phyloP scores from a whole-genome alignment of 2,329 filamentous ascomycete species.

The Dactylellina sp. region DNA sequence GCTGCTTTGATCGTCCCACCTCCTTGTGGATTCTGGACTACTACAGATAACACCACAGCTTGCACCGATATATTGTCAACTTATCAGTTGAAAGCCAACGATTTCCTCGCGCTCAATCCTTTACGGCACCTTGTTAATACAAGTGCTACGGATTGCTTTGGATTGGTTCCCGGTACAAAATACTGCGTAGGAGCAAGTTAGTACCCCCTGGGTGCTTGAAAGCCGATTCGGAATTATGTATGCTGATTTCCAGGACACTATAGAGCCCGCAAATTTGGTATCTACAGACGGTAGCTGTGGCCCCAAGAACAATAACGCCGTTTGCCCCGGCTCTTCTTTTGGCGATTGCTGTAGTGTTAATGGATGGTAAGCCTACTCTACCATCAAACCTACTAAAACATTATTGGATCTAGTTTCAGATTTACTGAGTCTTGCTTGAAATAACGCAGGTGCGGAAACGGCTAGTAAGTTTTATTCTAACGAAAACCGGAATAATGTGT shows the following conservation, averaged over 20 bases:
- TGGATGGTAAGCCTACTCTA: conserved; percentile 29
- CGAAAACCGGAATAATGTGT: too few species aligned
- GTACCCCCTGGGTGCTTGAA: too few species aligned
- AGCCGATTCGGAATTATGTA: background rate
- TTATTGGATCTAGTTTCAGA: background rate
- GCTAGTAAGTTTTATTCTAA: conserved; percentile 29
- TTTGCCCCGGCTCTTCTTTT: conserved; percentile 28
- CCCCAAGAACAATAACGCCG: conserved; percentile 11
- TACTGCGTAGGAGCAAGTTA: conserved; percentile 29
- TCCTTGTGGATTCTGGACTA: conserved; percentile 23
- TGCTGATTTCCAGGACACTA: background rate
- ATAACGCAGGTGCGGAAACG: conserved; percentile 25
- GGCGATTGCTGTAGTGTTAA: conserved; percentile 32
- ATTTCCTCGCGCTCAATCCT: conserved; percentile 29
- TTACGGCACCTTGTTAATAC: conserved; percentile 23
- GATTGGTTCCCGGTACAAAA: conserved; percentile 10
- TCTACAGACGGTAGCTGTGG: conserved; percentile 28
- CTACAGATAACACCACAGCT: conserved; percentile 24
- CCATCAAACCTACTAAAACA: background rate
- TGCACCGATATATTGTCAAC: conserved; percentile 22
- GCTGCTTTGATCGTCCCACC: conserved; percentile 12
- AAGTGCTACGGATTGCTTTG: conserved; percentile 23
- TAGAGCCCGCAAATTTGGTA: conserved; percentile 11
- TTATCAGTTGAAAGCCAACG: conserved; percentile 9
- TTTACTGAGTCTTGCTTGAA: background rate